These are phyloP conservation scores for Papilionanthe hybrid DNA, from an alignment of 116 monocot genomes.

Conservation along the genomic window DNA sequence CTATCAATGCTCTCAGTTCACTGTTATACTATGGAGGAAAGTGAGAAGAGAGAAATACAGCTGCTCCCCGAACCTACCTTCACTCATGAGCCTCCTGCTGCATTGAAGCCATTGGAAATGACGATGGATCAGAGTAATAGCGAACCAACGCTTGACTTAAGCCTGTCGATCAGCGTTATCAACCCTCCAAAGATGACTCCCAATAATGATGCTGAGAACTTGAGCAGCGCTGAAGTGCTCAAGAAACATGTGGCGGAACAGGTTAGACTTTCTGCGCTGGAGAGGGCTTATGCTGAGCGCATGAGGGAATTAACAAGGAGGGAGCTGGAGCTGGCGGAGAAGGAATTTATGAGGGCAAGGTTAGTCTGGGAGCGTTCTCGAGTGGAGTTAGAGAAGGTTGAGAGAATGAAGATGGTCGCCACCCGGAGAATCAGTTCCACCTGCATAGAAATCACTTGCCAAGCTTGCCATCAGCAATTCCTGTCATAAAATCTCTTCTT, in stretches of 20 bases:
- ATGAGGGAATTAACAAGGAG: slow-evolving; percentile 53
- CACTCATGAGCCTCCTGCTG: no score
- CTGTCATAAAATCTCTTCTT: slow-evolving; percentile 13
- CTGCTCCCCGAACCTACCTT: slow-evolving; percentile 3
- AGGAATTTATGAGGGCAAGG: slow-evolving; percentile 57
- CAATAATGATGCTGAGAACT: slow-evolving; percentile 13
- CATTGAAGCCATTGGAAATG: background rate
- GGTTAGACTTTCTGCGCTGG: slow-evolving; percentile 32
- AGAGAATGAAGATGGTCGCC: slow-evolving; percentile 68
- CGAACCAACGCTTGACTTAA: slow-evolving; percentile 34
- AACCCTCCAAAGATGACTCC: slow-evolving; percentile 1
- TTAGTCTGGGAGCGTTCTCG: slow-evolving; percentile 53
- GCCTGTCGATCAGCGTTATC: slow-evolving; percentile 40
- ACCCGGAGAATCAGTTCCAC: slow-evolving; percentile 30
- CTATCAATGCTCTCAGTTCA: background rate
- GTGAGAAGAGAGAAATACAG: slow-evolving; percentile 33
- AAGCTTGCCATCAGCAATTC: slow-evolving; percentile 51
- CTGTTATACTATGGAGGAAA: slow-evolving; percentile 33
- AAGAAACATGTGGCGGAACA: slow-evolving; percentile 50
- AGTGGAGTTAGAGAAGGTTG: slow-evolving; percentile 64
- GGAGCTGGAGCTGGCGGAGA: slow-evolving; percentile 62
- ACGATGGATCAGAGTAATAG: background rate
- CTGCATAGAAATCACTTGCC: slow-evolving; percentile 63
- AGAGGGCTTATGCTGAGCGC: slow-evolving; percentile 57
- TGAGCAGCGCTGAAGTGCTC: slow-evolving; percentile 24